Evolutionary conservation across 2,329 filamentous ascomycete species (phyloP).

Genomic region (Xylaria sp.): DNA sequence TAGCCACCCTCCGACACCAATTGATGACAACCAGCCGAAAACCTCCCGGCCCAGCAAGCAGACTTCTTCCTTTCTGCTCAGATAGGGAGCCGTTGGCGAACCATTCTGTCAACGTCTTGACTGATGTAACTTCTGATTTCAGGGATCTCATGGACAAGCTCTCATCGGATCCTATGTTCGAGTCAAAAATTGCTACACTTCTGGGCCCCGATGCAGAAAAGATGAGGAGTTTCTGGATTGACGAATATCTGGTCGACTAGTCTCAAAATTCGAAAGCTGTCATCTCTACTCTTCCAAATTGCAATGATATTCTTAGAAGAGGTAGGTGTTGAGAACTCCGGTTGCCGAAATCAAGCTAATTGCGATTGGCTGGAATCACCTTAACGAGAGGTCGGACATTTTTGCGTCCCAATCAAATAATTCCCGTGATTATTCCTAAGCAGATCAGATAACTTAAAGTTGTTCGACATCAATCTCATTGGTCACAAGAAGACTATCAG

Average conservation of each 20-base stretch:
- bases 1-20: conserved; percentile 54
- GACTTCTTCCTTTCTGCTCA: conserved; percentile 52
- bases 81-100: conserved; percentile 42
- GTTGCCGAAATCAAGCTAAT: not conserved
- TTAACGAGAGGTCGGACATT: not conserved
- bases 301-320: conserved; percentile 3
- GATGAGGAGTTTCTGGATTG: conserved; percentile 46
- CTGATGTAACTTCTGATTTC: conserved; percentile 47
- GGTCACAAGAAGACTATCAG: not conserved
- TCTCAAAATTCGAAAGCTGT: not conserved
- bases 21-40: conserved; percentile 35
- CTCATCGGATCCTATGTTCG: conserved; percentile 40
- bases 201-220: conserved; percentile 46
- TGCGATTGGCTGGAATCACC: not conserved
- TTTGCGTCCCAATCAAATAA: not conserved
- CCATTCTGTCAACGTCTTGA: conserved; percentile 50
- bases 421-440: not conserved
- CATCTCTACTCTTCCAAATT: not conserved
- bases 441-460: not conserved
- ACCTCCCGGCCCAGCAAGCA: conserved; percentile 37
- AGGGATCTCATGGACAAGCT: conserved; percentile 47
- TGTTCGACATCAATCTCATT: not conserved
- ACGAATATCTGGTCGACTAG: conserved; percentile 46
- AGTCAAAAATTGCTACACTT: conserved; percentile 41
- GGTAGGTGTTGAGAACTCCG: too few species aligned